Evolutionary conservation across 2,329 filamentous ascomycete genomes (phyloP).

Genomic region (Pseudonectria foliicola): DNA sequence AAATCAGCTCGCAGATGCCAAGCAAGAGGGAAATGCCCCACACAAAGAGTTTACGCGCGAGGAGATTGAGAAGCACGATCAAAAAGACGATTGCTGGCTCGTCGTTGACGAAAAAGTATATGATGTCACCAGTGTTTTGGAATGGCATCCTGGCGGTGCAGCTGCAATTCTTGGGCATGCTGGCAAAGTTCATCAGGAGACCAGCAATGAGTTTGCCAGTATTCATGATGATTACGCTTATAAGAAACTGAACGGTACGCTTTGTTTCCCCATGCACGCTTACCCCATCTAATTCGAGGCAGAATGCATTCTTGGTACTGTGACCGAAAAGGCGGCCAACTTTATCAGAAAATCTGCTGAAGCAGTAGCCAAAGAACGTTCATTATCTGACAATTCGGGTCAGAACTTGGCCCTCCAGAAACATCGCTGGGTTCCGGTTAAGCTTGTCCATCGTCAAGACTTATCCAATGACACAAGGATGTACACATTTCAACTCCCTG

Average conservation of each 20-base stretch:
- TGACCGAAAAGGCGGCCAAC: slow-evolving; percentile 41
- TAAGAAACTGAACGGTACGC: slow-evolving; percentile 37
- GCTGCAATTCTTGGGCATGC: slow-evolving; percentile 41
- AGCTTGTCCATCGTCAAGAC: slow-evolving; percentile 28
- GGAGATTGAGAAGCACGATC: slow-evolving; percentile 45
- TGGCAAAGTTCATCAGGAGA: slow-evolving; percentile 41
- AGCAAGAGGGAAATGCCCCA: slow-evolving; percentile 36
- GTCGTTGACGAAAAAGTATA: slow-evolving; percentile 45
- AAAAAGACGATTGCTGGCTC: slow-evolving; percentile 44
- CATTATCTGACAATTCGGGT: slow-evolving; percentile 10
- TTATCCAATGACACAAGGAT: slow-evolving; percentile 32
- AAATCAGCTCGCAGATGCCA: slow-evolving; percentile 35
- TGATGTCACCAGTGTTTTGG: slow-evolving; percentile 38
- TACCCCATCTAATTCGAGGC: not conserved
- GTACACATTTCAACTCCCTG: slow-evolving; percentile 41
- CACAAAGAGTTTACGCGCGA: slow-evolving; percentile 45
- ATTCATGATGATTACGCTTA: slow-evolving; percentile 46
- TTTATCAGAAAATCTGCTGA: slow-evolving; percentile 39
- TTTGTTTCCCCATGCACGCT: too few species aligned
- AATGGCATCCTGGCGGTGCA: slow-evolving; percentile 44
- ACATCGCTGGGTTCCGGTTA: slow-evolving; percentile 40
- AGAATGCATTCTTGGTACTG: slow-evolving; percentile 43
- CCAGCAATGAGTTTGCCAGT: slow-evolving; percentile 40
- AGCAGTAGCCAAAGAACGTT: slow-evolving; percentile 30
- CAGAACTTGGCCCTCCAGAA: slow-evolving; percentile 31